Percentiles rank a stretch among this genome's conserved stretches.
Conservation (phyloP, 495 filamentous ascomycete genomes). For the Trichocladium uniseriatum region DNA sequence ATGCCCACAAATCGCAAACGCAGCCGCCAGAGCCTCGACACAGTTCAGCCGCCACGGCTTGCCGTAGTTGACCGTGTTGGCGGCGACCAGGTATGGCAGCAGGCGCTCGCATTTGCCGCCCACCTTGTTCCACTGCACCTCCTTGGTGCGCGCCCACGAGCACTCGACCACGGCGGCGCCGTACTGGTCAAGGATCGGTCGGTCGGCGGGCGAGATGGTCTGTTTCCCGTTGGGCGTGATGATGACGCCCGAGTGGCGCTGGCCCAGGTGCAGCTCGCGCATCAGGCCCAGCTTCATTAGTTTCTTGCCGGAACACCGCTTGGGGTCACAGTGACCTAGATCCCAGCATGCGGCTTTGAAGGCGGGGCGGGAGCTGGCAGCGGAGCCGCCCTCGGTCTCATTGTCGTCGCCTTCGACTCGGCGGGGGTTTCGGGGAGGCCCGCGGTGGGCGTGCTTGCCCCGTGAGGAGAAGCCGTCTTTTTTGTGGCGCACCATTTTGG, state of each 20-base stretch:
- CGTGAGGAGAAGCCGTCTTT: conserved; percentile 70
- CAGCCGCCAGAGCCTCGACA: conserved; percentile 85
- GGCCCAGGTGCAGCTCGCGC: conserved; percentile 85
- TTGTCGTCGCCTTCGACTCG: conserved; percentile 15
- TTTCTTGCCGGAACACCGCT: conserved; percentile 90
- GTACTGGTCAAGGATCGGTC: conserved; percentile 68
- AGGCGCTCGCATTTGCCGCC: conserved; percentile 91
- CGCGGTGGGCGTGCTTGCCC: conserved; percentile 49
- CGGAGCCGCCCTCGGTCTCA: conserved; percentile 31
- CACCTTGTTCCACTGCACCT: conserved; percentile 84
- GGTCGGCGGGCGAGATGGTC: conserved; percentile 72
- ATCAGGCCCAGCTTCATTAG: conserved; percentile 86
- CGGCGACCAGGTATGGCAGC: conserved; percentile 91
- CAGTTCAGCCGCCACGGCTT: conserved; percentile 92
- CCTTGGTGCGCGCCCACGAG: conserved; percentile 85
- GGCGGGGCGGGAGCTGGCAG: conserved; percentile 40
- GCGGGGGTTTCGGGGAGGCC: conserved; percentile 29
- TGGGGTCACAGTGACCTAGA: conserved; percentile 92
- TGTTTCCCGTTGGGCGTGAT: conserved; percentile 89
- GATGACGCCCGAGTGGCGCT: conserved; percentile 82
- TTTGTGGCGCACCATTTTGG: conserved; percentile 80
- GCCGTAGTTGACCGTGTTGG: conserved; percentile 95
- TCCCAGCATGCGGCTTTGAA: conserved; percentile 98
- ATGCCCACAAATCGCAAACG: conserved; percentile 87
- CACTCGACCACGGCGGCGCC: conserved; percentile 96